A percentile compares a stretch with the other conserved stretches of the same genome.
phyloP scores from a whole-genome alignment of 2,329 filamentous ascomycete genomes.

The Scedosporium minutisporum region DNA sequence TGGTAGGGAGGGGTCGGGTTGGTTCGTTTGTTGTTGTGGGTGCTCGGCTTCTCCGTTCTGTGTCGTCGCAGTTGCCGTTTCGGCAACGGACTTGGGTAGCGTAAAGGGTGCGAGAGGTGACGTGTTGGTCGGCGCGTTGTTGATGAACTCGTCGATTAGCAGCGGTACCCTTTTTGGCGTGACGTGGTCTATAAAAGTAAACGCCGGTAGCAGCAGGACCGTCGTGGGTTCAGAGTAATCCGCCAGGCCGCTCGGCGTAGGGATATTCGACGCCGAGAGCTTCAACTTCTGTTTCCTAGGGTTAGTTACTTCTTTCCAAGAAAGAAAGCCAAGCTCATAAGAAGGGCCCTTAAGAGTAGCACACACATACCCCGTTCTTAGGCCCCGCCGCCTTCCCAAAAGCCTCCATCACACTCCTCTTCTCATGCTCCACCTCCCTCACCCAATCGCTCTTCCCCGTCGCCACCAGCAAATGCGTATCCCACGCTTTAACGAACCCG shows the following conservation, averaged over 20 bases:
- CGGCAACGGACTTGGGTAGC: conserved; percentile 25
- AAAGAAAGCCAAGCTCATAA: neutral
- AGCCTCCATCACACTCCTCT: conserved; percentile 74
- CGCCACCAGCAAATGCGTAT: conserved; percentile 80
- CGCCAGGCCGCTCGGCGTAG: conserved; percentile 57
- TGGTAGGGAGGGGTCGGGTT: conserved; percentile 12
- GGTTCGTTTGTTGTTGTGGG: conserved; percentile 12
- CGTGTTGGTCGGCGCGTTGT: conserved; percentile 62
- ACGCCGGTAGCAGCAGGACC: conserved; percentile 75
- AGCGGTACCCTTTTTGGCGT: conserved; percentile 63
- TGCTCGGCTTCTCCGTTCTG: conserved; percentile 12
- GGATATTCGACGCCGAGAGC: conserved; percentile 87
- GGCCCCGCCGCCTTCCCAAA: conserved; percentile 50
- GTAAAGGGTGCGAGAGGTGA: conserved; percentile 42
- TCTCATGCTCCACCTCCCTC: conserved; percentile 77
- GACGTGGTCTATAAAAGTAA: conserved; percentile 74
- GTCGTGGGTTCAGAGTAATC: conserved; percentile 63
- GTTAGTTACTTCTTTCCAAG: neutral
- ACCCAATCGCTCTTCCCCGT: conserved; percentile 98
- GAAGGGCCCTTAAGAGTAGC: no score
- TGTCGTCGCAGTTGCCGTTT: conserved; percentile 20
- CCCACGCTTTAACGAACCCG: conserved; percentile 77
- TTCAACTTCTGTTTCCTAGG: conserved; percentile 58
- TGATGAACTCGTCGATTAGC: conserved; percentile 62
- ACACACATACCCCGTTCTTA: conserved; percentile 49